Evolutionary conservation across 2,329 filamentous ascomycete species (phyloP), one percentile per base, ranked within the genome.

Genomic region (Colletotrichum sp.): DNA sequence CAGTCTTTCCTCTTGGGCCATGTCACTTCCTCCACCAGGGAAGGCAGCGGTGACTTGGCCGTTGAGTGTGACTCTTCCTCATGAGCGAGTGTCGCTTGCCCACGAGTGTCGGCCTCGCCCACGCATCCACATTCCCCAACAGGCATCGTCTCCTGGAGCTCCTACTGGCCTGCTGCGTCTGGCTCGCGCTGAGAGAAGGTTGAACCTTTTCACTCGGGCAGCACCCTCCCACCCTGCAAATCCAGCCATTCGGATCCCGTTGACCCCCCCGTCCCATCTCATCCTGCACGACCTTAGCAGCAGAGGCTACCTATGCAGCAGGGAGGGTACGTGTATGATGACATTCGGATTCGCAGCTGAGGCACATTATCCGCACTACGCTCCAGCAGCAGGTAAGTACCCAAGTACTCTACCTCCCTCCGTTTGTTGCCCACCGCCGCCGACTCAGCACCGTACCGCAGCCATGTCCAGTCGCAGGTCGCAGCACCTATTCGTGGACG

Each of bases 81-180:
- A 64, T 28, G 32, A 64, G 62, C 59, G 30, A 60, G 57, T 60
- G n/a, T 60, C 57, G 15, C 13, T 39, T 49, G 28, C 44, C 52
- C 66, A 60, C 52, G 52, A 36, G 36, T 69, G 24, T 52, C 55
- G 55, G 24, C 72, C 26, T 64, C 39, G 69, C 30, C 64, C 73
- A 72, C 69, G 73, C 73, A 76, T 73, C 73, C 73, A 73, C 73
- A 76, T 76, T 72, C 73, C 73, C 64, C 57, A 76, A 73, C 18
- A 64, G 57, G 73, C 64, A 64, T 74, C 72, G 55, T 67, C 30
- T 21, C 44, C 44, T 21, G 2, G 44, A 49, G 28, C 28, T 62
- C 21, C 49, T 24, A 21, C 62, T 44, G 62, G 16, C 44, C 44
- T 49, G 44, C 44, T 49, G 44, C 6, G 44, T 49, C 44, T 49